phyloP scores from a whole-genome alignment of 2,329 filamentous ascomycete genomes.

The Neoascochyta sp. region DNA sequence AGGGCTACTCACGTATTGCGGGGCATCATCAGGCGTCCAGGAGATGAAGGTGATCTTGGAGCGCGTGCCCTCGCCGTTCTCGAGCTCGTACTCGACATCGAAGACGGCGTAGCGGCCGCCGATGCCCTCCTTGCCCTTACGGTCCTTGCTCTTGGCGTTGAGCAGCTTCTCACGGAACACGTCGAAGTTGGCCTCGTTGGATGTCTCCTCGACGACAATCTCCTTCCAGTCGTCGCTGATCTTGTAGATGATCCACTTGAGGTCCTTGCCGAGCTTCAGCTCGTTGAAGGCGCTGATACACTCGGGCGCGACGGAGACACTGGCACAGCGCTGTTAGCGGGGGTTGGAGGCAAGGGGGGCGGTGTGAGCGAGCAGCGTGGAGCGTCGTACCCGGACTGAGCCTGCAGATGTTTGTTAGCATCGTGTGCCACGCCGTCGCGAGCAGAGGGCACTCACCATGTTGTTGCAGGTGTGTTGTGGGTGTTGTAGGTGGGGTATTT shows the following conservation, averaged over 20 bases:
- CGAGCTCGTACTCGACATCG: conserved; percentile 74
- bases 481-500: conserved; percentile 17
- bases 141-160: conserved; percentile 68
- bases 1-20: conserved; percentile 61
- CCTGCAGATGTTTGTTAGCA: conserved; percentile 29
- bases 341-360: conserved; percentile 1
- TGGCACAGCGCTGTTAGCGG: conserved; percentile 39
- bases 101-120: conserved; percentile 81
- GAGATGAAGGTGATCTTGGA: conserved; percentile 45
- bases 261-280: conserved; percentile 74
- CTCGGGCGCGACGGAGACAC: conserved; percentile 68
- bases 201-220: conserved; percentile 75
- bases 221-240: conserved; percentile 77
- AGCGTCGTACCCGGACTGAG: conserved; percentile 43
- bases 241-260: conserved; percentile 85
- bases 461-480: conserved; percentile 28
- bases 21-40: conserved; percentile 60
- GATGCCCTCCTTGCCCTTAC: conserved; percentile 53
- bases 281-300: conserved; percentile 71
- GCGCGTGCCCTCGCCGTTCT: conserved; percentile 69
- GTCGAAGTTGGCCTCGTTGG: conserved; percentile 64
- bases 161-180: conserved; percentile 73
- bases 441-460: conserved; percentile 30
- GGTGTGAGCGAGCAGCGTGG: conserved; percentile 10
- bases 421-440: background rate